Conservation (phyloP, 2,329 filamentous ascomycete genomes). For the Gaeumannomyces sp. region DNA sequence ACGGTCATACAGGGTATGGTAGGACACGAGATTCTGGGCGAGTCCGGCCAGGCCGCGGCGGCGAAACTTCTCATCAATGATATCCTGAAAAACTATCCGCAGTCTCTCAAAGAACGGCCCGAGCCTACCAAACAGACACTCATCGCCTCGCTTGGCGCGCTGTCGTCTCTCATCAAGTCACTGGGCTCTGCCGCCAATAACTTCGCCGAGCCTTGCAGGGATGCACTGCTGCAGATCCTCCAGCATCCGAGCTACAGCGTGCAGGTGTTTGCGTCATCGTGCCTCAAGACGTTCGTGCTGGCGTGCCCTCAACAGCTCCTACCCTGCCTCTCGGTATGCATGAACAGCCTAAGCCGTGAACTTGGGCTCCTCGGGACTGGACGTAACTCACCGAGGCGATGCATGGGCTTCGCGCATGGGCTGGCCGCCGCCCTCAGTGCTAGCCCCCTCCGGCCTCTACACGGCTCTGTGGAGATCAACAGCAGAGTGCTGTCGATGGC, state of each 20-base stretch:
- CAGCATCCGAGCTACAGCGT: conserved; percentile 96
- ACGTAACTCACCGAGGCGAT: conserved; percentile 73
- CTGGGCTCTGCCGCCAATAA: conserved; percentile 76
- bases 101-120: conserved; percentile 75
- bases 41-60: conserved; percentile 80
- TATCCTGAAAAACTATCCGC: conserved; percentile 89
- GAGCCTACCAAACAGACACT: conserved; percentile 86
- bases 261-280: conserved; percentile 81
- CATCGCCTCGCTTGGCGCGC: conserved; percentile 69
- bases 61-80: conserved; percentile 79
- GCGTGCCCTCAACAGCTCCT: conserved; percentile 89
- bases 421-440: conserved; percentile 87
- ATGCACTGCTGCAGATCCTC: conserved; percentile 81
- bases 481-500: conserved; percentile 87
- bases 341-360: conserved; percentile 90
- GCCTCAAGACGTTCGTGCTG: conserved; percentile 78
- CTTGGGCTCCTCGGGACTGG: conserved; percentile 69
- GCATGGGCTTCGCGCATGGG: conserved; percentile 86
- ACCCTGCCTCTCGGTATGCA: conserved; percentile 86
- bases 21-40: conserved; percentile 74
- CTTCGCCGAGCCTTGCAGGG: conserved; percentile 77
- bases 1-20: conserved; percentile 79
- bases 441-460: conserved; percentile 78
- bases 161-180: conserved; percentile 70
- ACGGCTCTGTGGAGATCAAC: conserved; percentile 93